Conservation (phyloP, 148 eudicot genomes). For the Pharnaceum exiguum region DNA sequence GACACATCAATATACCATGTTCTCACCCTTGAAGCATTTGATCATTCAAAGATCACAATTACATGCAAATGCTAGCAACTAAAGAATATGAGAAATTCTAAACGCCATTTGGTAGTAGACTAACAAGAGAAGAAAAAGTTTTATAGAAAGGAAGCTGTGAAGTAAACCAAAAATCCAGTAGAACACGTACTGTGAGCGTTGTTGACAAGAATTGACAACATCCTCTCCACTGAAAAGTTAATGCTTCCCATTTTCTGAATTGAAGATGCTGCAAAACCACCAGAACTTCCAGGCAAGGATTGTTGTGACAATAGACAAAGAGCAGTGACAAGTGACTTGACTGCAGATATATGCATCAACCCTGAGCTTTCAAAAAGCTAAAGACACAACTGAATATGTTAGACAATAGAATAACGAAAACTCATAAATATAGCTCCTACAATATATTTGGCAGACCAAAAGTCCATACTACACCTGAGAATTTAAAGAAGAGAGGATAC, state of each 20-base stretch:
- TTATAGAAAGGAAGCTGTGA: neutral
- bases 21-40: no score
- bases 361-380: conserved; percentile 94
- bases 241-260: conserved; percentile 86
- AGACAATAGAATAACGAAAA: conserved; percentile 1
- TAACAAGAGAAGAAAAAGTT: neutral
- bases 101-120: no score
- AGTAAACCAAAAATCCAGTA: conserved; percentile 5
- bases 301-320: conserved; percentile 88
- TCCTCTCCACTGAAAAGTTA: conserved; percentile 85
- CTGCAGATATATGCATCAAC: conserved; percentile 88
- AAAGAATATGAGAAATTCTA: no score
- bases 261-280: conserved; percentile 56
- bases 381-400: conserved; percentile 23
- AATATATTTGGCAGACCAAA: neutral
- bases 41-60: no score
- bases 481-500: conserved; percentile 87
- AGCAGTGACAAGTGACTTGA: conserved; percentile 91
- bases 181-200: conserved; percentile 79
- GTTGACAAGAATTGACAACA: conserved; percentile 78
- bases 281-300: conserved; percentile 52
- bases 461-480: conserved; percentile 55
- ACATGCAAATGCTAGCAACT: no score
- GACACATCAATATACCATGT: no score
- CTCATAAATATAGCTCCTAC: neutral